Conservation (phyloP, 108 stramenopile genomes). For the Pseudonitzschia multiseries region DNA sequence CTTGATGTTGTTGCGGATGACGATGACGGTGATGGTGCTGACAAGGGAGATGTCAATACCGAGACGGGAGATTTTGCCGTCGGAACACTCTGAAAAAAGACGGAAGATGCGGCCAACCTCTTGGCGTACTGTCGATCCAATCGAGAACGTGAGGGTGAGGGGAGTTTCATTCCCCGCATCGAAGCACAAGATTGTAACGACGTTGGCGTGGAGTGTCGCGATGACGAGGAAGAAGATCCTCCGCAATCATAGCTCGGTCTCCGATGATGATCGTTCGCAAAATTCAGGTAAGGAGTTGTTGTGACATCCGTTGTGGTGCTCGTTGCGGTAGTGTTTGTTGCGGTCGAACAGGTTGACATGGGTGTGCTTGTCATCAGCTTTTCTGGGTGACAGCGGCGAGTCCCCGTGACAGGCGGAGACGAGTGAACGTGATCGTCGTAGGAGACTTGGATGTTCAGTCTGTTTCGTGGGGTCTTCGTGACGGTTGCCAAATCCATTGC, state of each 20-base stretch:
- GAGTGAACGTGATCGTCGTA: background rate
- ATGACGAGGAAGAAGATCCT: background rate
- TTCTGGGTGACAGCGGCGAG: background rate
- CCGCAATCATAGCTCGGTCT: background rate
- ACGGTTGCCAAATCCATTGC: background rate
- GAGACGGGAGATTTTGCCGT: constrained; percentile 12
- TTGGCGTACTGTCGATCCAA: constrained; percentile 61
- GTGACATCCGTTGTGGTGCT: background rate
- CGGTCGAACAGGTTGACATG: constrained; percentile 18
- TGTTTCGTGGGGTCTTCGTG: background rate
- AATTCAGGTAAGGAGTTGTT: background rate
- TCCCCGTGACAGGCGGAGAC: background rate
- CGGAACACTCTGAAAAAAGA: background rate
- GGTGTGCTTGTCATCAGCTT: background rate
- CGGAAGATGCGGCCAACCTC: constrained; percentile 33
- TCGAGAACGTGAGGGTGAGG: constrained; percentile 52
- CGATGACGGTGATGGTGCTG: constrained; percentile 4
- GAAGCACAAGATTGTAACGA: background rate
- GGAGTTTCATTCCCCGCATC: constrained; percentile 17
- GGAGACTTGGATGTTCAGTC: background rate
- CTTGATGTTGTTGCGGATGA: constrained; percentile 12
- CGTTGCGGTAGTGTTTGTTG: background rate
- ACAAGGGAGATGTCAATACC: constrained; percentile 5
- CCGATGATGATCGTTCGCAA: background rate
- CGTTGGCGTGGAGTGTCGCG: background rate